Percentiles rank a stretch among this genome's conserved stretches.
phyloP scores from a whole-genome alignment of 108 stramenopile genomes.

The Nitzschia sp. region DNA sequence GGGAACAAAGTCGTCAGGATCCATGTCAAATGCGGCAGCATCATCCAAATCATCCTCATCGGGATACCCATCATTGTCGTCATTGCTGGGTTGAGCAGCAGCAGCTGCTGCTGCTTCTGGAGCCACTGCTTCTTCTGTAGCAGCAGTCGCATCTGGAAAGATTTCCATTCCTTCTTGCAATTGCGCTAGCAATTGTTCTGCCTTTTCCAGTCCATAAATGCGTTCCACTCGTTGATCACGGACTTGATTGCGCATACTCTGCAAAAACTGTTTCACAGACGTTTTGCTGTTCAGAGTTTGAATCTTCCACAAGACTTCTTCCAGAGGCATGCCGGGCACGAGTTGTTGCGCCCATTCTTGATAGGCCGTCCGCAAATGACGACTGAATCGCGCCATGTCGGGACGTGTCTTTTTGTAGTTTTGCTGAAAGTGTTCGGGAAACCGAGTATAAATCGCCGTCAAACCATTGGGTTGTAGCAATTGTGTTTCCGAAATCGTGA shows the following conservation, averaged over 20 bases:
- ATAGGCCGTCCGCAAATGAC: constrained; percentile 53
- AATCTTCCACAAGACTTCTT: constrained; percentile 59
- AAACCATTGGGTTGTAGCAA: constrained; percentile 21
- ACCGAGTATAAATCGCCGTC: constrained; percentile 25
- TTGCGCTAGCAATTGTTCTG: constrained; percentile 54
- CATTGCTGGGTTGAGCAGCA: neutral
- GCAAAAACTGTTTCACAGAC: constrained; percentile 56
- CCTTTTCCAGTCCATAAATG: constrained; percentile 58
- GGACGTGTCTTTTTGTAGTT: constrained; percentile 31
- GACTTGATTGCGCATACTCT: constrained; percentile 61
- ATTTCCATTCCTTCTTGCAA: constrained; percentile 38
- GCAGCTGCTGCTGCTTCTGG: neutral
- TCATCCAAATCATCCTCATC: constrained; percentile 4
- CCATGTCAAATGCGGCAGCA: constrained; percentile 2
- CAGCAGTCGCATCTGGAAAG: neutral
- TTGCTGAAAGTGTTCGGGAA: constrained; percentile 24
- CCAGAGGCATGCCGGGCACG: constrained; percentile 58
- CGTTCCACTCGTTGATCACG: constrained; percentile 62
- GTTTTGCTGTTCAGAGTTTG: constrained; percentile 52
- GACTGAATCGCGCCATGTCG: constrained; percentile 40
- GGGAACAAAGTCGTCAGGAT: neutral
- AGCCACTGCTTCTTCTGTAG: neutral
- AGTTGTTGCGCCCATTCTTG: constrained; percentile 48
- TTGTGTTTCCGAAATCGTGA: neutral
- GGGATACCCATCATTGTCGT: no score